These are phyloP conservation scores for Rhexocercosporidium sp. DNA, from an alignment of 2,329 filamentous ascomycete species.

Conservation along the genomic window DNA sequence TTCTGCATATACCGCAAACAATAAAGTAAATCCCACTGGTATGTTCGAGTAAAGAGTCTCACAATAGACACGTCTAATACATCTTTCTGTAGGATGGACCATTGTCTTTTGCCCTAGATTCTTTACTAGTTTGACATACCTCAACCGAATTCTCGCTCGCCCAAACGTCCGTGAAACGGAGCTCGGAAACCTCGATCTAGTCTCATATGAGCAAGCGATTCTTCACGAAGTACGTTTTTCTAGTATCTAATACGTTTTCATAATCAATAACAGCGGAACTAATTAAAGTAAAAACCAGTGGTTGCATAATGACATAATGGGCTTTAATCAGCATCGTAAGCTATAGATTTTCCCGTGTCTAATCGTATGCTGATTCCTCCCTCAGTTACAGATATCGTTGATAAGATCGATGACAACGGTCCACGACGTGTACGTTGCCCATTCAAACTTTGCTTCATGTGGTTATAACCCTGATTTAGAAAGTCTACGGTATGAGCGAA, in stretches of 20 bases:
- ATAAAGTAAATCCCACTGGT: background rate
- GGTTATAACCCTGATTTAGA: background rate
- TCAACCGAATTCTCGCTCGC: slow-evolving; percentile 5
- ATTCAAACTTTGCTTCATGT: background rate
- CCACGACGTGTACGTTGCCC: background rate
- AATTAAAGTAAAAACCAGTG: background rate
- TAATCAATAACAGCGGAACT: background rate
- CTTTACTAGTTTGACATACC: slow-evolving; percentile 6
- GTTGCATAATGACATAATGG: slow-evolving; percentile 8
- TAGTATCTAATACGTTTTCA: background rate
- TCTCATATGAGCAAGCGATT: slow-evolving; percentile 1
- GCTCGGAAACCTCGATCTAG: background rate
- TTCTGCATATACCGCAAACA: slow-evolving; percentile 9
- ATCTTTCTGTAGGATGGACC: too few relatives aligned
- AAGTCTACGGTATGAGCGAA: slow-evolving; percentile 8
- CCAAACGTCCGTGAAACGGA: background rate
- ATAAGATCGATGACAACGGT: slow-evolving; percentile 1
- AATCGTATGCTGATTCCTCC: background rate
- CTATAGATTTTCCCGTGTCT: background rate
- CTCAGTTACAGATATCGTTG: background rate
- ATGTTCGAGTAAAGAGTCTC: background rate
- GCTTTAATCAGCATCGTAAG: slow-evolving; percentile 4
- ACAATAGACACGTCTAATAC: too few relatives aligned
- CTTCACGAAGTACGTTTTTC: slow-evolving; percentile 3
- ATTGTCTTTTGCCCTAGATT: slow-evolving; percentile 5